Base-by-base conservation (phyloP, 176 grass and related monocot species). In the Eleusine coracana region DNA sequence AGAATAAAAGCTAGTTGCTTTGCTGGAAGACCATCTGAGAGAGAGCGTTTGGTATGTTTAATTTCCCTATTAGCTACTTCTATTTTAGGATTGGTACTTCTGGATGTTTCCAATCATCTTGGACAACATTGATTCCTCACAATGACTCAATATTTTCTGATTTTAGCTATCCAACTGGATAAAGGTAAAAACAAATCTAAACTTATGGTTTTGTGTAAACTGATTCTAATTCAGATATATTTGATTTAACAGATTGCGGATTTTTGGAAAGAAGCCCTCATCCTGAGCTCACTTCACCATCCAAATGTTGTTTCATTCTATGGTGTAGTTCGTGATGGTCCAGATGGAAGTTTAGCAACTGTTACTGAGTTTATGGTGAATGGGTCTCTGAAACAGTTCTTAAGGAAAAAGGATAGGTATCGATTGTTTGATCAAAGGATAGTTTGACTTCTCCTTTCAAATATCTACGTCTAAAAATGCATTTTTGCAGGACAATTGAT, bases 1-100 rank as follows among this genome's bases (percentile, higher is more conserved):
- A 95, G 91, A 92, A 99, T 99, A 89, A 99, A 99, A 88, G 96
- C 91, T 40, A 99, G 96, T 68, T 96, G 93, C 76, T 99, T 99
- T 74, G 48, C 68, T 85, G 96, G 93, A 82, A 93, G 70, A 63
- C 96, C 96, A 83, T 99, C 96, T 15, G 93, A 99, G 73, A 96
- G 96, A 89, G 89, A 83, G 55, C 90, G 91, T 13, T 79, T 99
- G 92, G 96, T 99, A 96, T 68, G 79, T 68, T 83, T 65, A 46
- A 67, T 41, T 63, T 85, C 37, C 45, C 81, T 82, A 37, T 63
- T 37, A 66, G 52, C 72, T 81, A 28, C 66, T 69, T 41, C 21
- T 71, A 64, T 37, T 81, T 49, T 20, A 48, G 42, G 27, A 64
- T 38, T 60, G 31, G 41, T 42, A 7, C 42, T 34, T 79, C 12